Percentiles rank a stretch among this genome's conserved stretches.
phyloP scores from a whole-genome alignment of 257 asterid genomes.

The Agastache rugosa region DNA sequence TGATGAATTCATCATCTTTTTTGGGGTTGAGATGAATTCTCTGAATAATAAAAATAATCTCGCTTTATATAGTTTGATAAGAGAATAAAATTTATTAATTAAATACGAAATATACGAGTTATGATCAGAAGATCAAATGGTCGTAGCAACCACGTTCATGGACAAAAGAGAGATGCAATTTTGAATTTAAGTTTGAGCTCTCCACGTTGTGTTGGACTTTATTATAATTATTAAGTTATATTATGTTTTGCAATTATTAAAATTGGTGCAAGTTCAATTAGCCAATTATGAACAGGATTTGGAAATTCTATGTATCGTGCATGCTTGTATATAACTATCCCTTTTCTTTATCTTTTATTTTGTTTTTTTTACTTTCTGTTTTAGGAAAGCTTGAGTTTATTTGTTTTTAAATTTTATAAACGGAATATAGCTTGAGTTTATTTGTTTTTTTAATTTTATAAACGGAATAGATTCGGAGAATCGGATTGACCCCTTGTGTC shows the following conservation, averaged over 20 bases:
- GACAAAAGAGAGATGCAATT: neutral
- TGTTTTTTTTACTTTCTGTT: neutral
- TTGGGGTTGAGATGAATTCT: neutral
- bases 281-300: neutral
- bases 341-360: neutral
- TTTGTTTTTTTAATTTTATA: neutral
- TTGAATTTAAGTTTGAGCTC: conserved; percentile 42
- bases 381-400: neutral
- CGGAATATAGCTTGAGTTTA: neutral
- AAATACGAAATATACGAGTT: neutral
- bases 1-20: conserved; percentile 35
- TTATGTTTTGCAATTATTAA: neutral
- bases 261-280: neutral
- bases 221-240: neutral
- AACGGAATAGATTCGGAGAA: neutral
- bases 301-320: neutral
- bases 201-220: conserved; percentile 49
- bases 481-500: neutral
- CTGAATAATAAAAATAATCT: neutral
- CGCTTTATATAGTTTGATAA: conserved; percentile 27
- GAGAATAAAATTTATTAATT: neutral
- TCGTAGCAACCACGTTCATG: conserved; percentile 61
- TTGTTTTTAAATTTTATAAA: neutral
- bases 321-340: neutral
- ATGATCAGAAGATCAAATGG: conserved; percentile 21